Evolutionary conservation across 805 yeast genomes (phyloP).

Genomic region (Schwanniomyces vanrijiae): DNA sequence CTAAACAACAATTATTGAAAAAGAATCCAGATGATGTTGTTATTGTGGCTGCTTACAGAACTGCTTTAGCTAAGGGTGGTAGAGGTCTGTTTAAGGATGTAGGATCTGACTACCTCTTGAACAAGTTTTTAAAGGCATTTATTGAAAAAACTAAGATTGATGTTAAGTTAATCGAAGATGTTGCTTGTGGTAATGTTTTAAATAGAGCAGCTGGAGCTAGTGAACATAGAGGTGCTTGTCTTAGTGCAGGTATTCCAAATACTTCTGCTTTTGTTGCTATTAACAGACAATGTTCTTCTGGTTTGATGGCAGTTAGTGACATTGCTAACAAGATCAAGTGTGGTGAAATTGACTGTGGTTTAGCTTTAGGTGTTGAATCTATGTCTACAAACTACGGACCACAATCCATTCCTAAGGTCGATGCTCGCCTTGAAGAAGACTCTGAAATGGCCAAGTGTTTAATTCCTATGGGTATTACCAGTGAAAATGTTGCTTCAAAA

Average conservation of each 20-base stretch:
- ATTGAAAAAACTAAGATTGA: constrained; percentile 54
- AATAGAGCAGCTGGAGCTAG: constrained; percentile 93
- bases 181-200: constrained; percentile 87
- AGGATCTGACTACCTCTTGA: constrained; percentile 74
- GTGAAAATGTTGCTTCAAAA: constrained; percentile 81
- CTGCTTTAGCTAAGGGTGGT: constrained; percentile 86
- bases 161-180: constrained; percentile 66
- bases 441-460: constrained; percentile 60
- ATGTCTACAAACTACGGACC: constrained; percentile 93
- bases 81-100: constrained; percentile 84
- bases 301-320: constrained; percentile 86
- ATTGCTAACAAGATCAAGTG: constrained; percentile 82
- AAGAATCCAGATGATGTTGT: constrained; percentile 88
- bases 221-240: constrained; percentile 88
- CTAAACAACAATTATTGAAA: constrained; percentile 43
- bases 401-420: constrained; percentile 57
- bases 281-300: constrained; percentile 95
- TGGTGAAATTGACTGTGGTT: constrained; percentile 89
- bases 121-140: constrained; percentile 62
- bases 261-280: constrained; percentile 76
- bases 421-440: constrained; percentile 30
- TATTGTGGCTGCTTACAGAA: constrained; percentile 84
- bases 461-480: constrained; percentile 95
- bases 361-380: constrained; percentile 92
- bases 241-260: constrained; percentile 89